Evolutionary conservation across 179 eudicot species (phyloP).

Genomic region (Spinacia oleracea): DNA sequence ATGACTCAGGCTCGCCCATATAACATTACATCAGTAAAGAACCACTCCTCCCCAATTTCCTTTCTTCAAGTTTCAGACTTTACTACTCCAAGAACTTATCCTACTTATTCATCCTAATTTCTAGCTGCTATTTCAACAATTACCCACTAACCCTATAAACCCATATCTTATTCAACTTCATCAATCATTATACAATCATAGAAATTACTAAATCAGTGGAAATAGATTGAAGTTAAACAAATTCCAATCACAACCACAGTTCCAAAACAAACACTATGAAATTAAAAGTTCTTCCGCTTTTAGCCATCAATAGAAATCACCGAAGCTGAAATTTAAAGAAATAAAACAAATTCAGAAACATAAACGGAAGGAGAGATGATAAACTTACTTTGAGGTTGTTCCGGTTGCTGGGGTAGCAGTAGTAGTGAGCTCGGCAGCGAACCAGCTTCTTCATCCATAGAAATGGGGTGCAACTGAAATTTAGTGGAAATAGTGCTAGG

Average conservation of each 20-base stretch:
- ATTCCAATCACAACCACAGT: neutral
- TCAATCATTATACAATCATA: neutral
- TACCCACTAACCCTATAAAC: neutral
- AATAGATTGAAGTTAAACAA: neutral
- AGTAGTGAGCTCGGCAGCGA: neutral
- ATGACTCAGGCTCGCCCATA: too few species aligned
- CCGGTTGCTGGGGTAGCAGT: neutral
- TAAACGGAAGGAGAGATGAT: neutral
- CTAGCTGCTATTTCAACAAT: neutral
- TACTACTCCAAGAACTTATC: neutral
- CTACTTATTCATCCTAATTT: neutral
- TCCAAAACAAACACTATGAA: neutral
- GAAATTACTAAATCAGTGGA: neutral
- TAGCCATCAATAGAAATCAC: neutral
- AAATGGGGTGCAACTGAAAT: neutral
- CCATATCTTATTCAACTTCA: neutral
- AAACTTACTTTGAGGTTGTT: conserved; percentile 14
- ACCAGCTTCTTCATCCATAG: conserved; percentile 9
- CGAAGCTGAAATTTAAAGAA: neutral
- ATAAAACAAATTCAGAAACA: neutral
- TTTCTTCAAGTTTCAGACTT: neutral
- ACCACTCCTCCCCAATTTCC: neutral
- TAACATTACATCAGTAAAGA: neutral
- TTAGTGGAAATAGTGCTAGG: neutral
- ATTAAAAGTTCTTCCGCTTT: neutral